Base-by-base conservation (phyloP, 352 stramenopile species). In the Pythium vanterpoolii region DNA sequence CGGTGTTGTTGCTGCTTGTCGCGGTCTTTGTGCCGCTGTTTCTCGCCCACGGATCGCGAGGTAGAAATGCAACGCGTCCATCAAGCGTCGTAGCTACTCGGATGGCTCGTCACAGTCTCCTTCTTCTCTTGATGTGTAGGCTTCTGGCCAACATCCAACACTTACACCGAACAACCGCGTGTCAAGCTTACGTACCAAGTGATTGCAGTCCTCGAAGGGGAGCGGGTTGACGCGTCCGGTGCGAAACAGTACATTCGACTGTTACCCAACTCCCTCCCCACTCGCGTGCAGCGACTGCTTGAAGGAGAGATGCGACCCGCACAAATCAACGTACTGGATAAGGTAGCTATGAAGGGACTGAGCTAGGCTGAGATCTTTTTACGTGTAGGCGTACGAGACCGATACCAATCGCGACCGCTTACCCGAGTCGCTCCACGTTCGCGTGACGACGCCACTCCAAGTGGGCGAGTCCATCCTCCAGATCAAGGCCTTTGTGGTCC, bases 131-230 rank as follows among this genome's bases (percentile, higher is more conserved):
- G n/a, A n/a, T 27, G 40, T 43, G 18, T 13, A 86, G 77, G 75
- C 38, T 94, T 94, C 62, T 86, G 81, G 71, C 56, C 80, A 5
- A 83, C 59, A 36, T 75, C 69, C 21, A 80, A 72, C 50, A 77
- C 69, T 14, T 92, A 90, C 46, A 52, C 56, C 19, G 86, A 95
- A 56, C 79, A 93, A 60, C 81, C 83, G 2, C 39, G 50, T 2
- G 73, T 89, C 18, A 60, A 62, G 11, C 62, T 83, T 44, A 83
- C 75, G 62, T 86, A 90, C 38, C 69, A 90, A 39, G 66, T 89
- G 34, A 28, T 95, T 16, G 68, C 55, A n/a, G 33, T 88, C 8
- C 62, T 93, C 14, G 81, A 93, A 50, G 83, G 82, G n/a, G 49
- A 73, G 30, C 62, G 47, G 27, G 33, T 26, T 16, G 54, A 26